A percentile compares a stretch with the other conserved stretches of the same genome.
phyloP scores from a whole-genome alignment of 257 asterid species.

The Agastache rugosa region DNA sequence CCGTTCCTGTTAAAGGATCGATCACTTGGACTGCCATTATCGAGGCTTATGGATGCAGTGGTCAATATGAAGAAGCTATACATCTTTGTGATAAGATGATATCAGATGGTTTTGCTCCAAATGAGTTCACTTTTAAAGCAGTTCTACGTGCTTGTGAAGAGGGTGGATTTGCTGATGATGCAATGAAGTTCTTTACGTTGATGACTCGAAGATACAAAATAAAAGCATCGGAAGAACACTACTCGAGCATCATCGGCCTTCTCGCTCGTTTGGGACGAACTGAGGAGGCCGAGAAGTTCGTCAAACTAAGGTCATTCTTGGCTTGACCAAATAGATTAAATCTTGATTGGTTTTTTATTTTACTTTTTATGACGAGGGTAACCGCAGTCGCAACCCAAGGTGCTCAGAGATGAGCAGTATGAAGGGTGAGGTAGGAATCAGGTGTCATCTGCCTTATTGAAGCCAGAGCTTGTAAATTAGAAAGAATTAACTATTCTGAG shows the following conservation, averaged over 20 bases:
- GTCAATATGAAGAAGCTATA: constrained; percentile 58
- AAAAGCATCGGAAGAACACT: constrained; percentile 73
- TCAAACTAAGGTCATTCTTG: constrained; percentile 54
- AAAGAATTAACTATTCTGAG: too few species aligned
- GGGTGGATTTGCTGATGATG: constrained; percentile 84
- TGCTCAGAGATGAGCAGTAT: too few species aligned
- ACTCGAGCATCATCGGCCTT: constrained; percentile 57
- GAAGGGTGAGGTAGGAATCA: too few species aligned
- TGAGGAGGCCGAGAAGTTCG: constrained; percentile 70
- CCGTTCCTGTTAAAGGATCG: constrained; percentile 68
- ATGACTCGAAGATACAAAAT: constrained; percentile 66
- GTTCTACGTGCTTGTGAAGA: constrained; percentile 61
- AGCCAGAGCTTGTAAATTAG: not conserved
- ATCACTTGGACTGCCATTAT: constrained; percentile 87
- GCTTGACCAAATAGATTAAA: constrained; percentile 28
- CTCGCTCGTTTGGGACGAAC: constrained; percentile 56
- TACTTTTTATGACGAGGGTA: too few species aligned
- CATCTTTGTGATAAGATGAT: constrained; percentile 66
- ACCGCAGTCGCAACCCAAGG: too few species aligned
- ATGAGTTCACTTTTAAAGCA: constrained; percentile 68
- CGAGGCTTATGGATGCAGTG: constrained; percentile 65
- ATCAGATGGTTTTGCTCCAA: constrained; percentile 71
- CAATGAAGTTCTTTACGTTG: constrained; percentile 50
- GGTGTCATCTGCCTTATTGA: not conserved
- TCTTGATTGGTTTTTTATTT: too few species aligned